These are phyloP conservation scores for Cornus florida DNA, from an alignment of 148 eudicot species.

Conservation along the genomic window DNA sequence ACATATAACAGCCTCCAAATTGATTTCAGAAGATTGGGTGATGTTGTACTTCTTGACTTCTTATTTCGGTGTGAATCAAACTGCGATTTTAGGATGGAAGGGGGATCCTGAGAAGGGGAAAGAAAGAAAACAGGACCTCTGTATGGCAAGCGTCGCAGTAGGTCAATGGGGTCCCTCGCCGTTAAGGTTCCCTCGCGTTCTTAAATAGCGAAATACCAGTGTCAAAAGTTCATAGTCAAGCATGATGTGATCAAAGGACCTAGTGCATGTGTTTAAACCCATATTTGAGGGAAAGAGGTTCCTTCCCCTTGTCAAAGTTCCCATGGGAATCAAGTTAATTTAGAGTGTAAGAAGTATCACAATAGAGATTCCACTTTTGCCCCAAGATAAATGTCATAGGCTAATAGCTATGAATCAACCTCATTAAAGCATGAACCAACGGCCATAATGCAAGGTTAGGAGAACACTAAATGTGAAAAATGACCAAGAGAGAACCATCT, in stretches of 20 bases:
- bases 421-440: background rate
- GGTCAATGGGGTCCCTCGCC: too few relatives aligned
- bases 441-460: background rate
- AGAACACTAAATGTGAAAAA: background rate
- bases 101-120: too few relatives aligned
- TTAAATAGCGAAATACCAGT: too few relatives aligned
- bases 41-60: too few relatives aligned
- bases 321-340: background rate
- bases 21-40: background rate
- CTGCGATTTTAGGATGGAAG: too few relatives aligned
- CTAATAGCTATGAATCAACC: background rate
- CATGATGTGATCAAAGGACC: background rate
- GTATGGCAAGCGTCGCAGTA: too few relatives aligned
- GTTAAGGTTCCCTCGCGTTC: too few relatives aligned
- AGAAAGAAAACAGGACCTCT: too few relatives aligned
- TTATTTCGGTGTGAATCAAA: too few relatives aligned
- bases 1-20: conserved; percentile 1
- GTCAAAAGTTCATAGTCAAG: background rate
- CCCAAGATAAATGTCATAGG: background rate
- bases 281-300: background rate
- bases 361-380: background rate
- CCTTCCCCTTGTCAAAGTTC: background rate
- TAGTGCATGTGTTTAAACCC: background rate
- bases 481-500: background rate
- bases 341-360: background rate